phyloP scores from a whole-genome alignment of 352 stramenopile species.

The Phytopythium litorale region DNA sequence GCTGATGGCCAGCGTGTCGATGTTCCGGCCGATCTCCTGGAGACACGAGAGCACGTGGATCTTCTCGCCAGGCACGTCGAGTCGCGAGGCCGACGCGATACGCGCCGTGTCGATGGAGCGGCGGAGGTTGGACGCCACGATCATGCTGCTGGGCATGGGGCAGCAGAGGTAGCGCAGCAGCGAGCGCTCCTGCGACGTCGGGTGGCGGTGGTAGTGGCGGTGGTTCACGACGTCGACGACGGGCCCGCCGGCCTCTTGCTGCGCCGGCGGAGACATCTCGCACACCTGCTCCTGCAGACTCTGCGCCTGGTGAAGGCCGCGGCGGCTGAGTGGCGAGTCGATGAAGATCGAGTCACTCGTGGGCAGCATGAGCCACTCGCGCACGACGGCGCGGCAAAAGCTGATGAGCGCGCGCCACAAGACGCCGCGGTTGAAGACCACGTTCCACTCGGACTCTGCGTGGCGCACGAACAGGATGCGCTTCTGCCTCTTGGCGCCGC shows the following conservation, averaged over 20 bases:
- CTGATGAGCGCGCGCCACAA: constrained; percentile 34
- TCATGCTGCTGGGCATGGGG: constrained; percentile 44
- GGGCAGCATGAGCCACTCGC: constrained; percentile 66
- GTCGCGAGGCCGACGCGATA: constrained; percentile 59
- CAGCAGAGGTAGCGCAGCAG: constrained; percentile 46
- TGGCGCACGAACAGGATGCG: constrained; percentile 85
- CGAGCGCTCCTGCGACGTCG: constrained; percentile 15
- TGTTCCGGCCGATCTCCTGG: constrained; percentile 83
- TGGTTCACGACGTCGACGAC: constrained; percentile 2
- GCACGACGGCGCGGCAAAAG: constrained; percentile 48
- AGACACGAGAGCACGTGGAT: constrained; percentile 82
- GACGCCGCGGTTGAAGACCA: constrained; percentile 82
- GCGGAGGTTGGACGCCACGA: constrained; percentile 73
- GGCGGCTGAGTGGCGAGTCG: constrained; percentile 75
- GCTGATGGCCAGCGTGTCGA: constrained; percentile 80
- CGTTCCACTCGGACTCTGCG: constrained; percentile 87
- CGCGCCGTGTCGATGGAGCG: constrained; percentile 77
- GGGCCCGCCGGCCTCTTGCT: background rate
- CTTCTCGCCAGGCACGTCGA: constrained; percentile 46
- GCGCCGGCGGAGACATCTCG: constrained; percentile 11
- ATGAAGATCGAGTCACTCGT: constrained; percentile 78
- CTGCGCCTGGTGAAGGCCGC: constrained; percentile 53
- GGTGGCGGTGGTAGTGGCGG: constrained; percentile 13
- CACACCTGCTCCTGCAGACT: constrained; percentile 45
- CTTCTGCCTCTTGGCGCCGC: constrained; percentile 24